Percentiles rank a stretch among this genome's conserved stretches.
phyloP scores from a whole-genome alignment of 2,329 filamentous ascomycete genomes.

The Pestalotiopsis sp. region DNA sequence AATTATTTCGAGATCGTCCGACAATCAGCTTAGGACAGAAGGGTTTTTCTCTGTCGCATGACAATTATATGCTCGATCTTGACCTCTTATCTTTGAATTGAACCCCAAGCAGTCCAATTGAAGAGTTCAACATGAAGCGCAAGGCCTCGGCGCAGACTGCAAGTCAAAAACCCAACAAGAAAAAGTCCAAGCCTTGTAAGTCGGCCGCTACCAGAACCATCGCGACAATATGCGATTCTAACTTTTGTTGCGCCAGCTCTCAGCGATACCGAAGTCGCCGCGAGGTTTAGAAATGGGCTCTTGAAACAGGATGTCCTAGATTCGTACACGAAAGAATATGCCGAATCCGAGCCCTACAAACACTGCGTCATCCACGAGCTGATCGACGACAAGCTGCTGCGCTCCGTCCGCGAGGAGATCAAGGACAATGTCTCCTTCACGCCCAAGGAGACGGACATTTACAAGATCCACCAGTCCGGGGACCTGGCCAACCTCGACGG shows the following conservation, averaged over 20 bases:
- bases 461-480: conserved; percentile 98
- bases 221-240: neutral
- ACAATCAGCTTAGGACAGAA: neutral
- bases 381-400: conserved; percentile 80
- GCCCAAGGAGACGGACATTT: conserved; percentile 98
- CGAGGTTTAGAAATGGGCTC: conserved; percentile 66
- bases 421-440: conserved; percentile 91
- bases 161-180: conserved; percentile 49
- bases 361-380: conserved; percentile 86
- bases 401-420: conserved; percentile 86
- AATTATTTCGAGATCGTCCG: conserved; percentile 14
- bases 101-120: conserved; percentile 21
- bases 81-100: neutral
- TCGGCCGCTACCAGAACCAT: conserved; percentile 8
- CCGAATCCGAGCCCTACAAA: conserved; percentile 74
- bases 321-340: conserved; percentile 64
- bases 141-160: conserved; percentile 52
- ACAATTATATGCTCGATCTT: neutral
- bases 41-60: neutral
- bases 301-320: conserved; percentile 62
- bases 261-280: conserved; percentile 50
- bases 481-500: conserved; percentile 97
- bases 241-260: conserved; percentile 39
- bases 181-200: conserved; percentile 51
- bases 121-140: conserved; percentile 55